phyloP scores from a whole-genome alignment of 2,329 filamentous ascomycete species.

The Trichoderma sp. region DNA sequence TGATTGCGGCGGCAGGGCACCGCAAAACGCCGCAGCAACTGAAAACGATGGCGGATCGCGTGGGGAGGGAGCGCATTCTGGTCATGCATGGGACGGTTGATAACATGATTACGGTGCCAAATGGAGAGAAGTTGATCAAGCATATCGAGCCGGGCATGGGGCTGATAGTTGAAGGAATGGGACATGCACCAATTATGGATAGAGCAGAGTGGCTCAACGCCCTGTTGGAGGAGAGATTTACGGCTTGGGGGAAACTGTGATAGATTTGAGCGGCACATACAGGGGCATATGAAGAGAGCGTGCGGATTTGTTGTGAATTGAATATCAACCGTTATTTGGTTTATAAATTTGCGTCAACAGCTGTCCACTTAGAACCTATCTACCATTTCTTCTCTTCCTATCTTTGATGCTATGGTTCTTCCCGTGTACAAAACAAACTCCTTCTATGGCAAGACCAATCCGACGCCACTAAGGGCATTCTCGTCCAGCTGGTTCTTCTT shows the following conservation, averaged over 20 bases:
- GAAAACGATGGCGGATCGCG: slow-evolving; percentile 57
- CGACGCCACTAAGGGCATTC: slow-evolving; percentile 78
- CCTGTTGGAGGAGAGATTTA: slow-evolving; percentile 56
- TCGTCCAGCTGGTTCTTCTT: slow-evolving; percentile 74
- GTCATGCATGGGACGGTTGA: slow-evolving; percentile 75
- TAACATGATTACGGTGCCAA: slow-evolving; percentile 71
- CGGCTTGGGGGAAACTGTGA: slow-evolving; percentile 48
- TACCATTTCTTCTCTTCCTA: neutral
- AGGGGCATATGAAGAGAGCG: neutral
- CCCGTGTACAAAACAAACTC: neutral
- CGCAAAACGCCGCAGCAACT: slow-evolving; percentile 68
- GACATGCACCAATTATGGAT: slow-evolving; percentile 74
- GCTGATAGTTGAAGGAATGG: slow-evolving; percentile 65
- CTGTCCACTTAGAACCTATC: neutral
- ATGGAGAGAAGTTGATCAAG: slow-evolving; percentile 66
- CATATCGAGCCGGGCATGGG: slow-evolving; percentile 60
- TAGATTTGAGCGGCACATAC: slow-evolving; percentile 1
- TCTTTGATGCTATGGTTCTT: neutral
- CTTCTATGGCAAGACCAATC: slow-evolving; percentile 70
- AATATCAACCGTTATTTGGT: neutral
- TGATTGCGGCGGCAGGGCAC: slow-evolving; percentile 77
- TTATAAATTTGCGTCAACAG: neutral
- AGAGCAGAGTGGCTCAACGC: slow-evolving; percentile 65
- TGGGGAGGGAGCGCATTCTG: slow-evolving; percentile 72
- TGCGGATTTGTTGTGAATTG: too few relatives aligned